These are phyloP conservation scores for Boletus nobilissimus DNA, from an alignment of 1,284 basidiomycete species.

Conservation along the genomic window DNA sequence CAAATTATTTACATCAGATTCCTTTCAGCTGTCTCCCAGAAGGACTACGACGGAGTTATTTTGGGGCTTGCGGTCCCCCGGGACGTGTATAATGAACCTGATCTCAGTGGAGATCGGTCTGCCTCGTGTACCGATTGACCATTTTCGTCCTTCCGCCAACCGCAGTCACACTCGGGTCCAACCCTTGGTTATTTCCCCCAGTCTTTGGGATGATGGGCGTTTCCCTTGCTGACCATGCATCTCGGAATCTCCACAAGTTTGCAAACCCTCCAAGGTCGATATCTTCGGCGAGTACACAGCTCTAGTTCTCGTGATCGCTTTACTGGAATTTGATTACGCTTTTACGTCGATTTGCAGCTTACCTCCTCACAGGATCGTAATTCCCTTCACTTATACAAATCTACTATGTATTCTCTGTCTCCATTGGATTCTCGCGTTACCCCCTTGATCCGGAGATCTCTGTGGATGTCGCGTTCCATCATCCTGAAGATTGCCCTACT, in stretches of 20 bases:
- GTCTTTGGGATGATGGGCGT: background rate
- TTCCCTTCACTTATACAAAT: background rate
- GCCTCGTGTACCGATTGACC: too few species aligned
- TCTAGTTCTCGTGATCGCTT: background rate
- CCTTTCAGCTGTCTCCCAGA: background rate
- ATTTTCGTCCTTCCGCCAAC: too few species aligned
- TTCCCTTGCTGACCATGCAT: background rate
- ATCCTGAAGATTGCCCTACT: background rate
- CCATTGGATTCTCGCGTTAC: background rate
- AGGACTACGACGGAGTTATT: background rate
- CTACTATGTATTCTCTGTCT: background rate
- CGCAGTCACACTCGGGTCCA: too few species aligned
- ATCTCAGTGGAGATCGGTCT: background rate
- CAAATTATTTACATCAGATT: background rate
- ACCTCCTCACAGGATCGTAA: background rate
- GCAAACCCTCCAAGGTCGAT: background rate
- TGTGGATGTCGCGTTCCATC: slow-evolving; percentile 10
- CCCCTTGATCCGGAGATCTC: background rate
- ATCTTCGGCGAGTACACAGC: background rate
- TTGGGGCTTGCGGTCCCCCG: background rate
- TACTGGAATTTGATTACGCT: too few species aligned
- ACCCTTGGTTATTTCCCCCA: background rate
- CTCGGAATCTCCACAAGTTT: background rate
- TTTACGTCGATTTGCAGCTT: background rate
- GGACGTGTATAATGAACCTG: slow-evolving; percentile 4